These are phyloP conservation scores for Aspergillus pseudoterreus DNA, from an alignment of 2,329 filamentous ascomycete species.

Conservation along the genomic window DNA sequence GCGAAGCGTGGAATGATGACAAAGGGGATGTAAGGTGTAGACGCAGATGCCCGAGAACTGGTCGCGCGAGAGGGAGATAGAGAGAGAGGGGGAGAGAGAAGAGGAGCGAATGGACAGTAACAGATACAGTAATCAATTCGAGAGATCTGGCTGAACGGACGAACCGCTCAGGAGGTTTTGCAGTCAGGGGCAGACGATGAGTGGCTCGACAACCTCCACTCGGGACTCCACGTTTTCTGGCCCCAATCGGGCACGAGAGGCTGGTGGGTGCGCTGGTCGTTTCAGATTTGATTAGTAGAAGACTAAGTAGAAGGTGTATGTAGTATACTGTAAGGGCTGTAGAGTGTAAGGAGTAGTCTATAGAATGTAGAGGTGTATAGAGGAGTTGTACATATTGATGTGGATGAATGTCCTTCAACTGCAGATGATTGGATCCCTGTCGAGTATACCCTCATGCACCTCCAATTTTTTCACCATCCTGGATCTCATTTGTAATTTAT, in stretches of 20 bases:
- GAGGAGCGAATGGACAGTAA: neutral
- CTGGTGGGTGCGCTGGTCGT: neutral
- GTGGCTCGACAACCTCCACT: constrained; percentile 4
- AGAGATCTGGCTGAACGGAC: neutral
- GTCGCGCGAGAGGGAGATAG: neutral
- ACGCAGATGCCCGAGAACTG: neutral
- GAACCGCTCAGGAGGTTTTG: constrained; percentile 17
- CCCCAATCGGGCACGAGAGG: neutral
- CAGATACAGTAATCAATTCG: constrained; percentile 6
- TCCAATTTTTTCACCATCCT: too few relatives aligned
- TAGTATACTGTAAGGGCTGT: neutral
- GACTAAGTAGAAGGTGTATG: neutral
- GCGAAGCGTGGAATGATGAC: constrained; percentile 5
- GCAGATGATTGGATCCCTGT: too few relatives aligned
- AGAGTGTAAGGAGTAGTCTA: too few relatives aligned
- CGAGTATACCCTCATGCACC: too few relatives aligned
- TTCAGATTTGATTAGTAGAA: neutral
- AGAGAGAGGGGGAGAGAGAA: neutral
- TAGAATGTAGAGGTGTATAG: too few relatives aligned
- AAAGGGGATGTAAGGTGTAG: neutral
- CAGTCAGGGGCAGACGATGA: constrained; percentile 12
- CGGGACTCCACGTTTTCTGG: constrained; percentile 14
- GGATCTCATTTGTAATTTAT: too few relatives aligned
- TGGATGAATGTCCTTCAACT: too few relatives aligned
- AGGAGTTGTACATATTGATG: too few relatives aligned